phyloP scores from a whole-genome alignment of 192 early-diverging fungal genomes.

The Coemansia sp. region DNA sequence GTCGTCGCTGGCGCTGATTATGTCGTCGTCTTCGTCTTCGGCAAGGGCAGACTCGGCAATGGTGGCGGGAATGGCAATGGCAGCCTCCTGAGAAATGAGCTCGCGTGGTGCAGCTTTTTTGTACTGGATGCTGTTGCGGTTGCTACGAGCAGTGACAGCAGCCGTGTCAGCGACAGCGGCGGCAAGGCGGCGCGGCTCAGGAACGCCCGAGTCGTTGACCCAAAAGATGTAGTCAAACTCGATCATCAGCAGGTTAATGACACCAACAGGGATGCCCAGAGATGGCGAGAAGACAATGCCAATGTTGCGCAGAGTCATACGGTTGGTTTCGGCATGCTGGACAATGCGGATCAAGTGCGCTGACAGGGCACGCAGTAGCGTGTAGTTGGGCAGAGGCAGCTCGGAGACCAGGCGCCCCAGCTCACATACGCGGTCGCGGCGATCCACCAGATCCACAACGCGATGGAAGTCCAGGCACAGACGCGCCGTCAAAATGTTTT shows the following conservation, averaged over 20 bases:
- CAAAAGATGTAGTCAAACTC: slow-evolving; percentile 86
- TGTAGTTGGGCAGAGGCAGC: slow-evolving; percentile 88
- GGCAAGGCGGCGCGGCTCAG: slow-evolving; percentile 43
- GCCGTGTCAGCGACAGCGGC: neutral
- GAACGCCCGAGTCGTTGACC: slow-evolving; percentile 63
- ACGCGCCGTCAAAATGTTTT: slow-evolving; percentile 85
- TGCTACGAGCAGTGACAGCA: slow-evolving; percentile 16
- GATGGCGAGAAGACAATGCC: slow-evolving; percentile 96
- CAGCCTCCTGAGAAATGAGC: slow-evolving; percentile 45
- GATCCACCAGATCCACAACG: slow-evolving; percentile 77
- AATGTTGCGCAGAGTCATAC: slow-evolving; percentile 94
- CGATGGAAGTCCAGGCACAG: slow-evolving; percentile 80
- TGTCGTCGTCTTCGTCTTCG: slow-evolving; percentile 19
- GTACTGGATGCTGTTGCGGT: slow-evolving; percentile 55
- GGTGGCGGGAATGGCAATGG: slow-evolving; percentile 33
- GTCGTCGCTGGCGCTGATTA: slow-evolving; percentile 24
- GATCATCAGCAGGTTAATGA: slow-evolving; percentile 90
- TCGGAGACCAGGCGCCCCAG: slow-evolving; percentile 73
- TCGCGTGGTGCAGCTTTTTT: slow-evolving; percentile 50
- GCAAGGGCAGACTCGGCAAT: slow-evolving; percentile 39
- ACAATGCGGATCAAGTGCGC: slow-evolving; percentile 92
- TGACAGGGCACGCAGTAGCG: slow-evolving; percentile 78
- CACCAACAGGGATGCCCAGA: slow-evolving; percentile 85
- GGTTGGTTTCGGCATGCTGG: slow-evolving; percentile 76
- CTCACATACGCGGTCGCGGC: slow-evolving; percentile 77